Conservation (phyloP, 495 filamentous ascomycete genomes). For the Neurospora africana region DNA sequence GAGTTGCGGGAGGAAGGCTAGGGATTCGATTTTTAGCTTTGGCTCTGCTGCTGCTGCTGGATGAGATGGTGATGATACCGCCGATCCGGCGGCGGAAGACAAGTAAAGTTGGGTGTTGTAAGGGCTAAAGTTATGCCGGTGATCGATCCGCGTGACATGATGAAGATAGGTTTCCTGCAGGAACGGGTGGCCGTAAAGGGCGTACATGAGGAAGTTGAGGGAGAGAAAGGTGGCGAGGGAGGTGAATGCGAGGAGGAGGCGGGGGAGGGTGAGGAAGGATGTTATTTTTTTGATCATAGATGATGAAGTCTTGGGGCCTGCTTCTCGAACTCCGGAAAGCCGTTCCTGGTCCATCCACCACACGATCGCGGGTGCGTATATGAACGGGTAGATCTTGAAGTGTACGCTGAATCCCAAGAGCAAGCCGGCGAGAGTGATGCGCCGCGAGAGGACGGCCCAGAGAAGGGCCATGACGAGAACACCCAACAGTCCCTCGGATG, state of each 20-base stretch:
- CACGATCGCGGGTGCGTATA: conserved; percentile 77
- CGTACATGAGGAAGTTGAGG: conserved; percentile 71
- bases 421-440: conserved; percentile 55
- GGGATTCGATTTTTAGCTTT: conserved; percentile 49
- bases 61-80: conserved; percentile 1
- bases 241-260: conserved; percentile 50
- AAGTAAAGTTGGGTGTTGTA: conserved; percentile 91
- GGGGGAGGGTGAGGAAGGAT: conserved; percentile 49
- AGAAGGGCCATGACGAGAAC: conserved; percentile 71
- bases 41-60: not conserved
- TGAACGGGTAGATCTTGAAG: conserved; percentile 98
- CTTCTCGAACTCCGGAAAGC: conserved; percentile 4
- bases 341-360: conserved; percentile 69
- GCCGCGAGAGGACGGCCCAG: conserved; percentile 59
- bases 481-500: conserved; percentile 81
- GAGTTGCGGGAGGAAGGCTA: conserved; percentile 85
- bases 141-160: conserved; percentile 86
- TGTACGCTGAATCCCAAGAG: conserved; percentile 80
- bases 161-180: conserved; percentile 83
- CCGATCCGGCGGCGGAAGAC: conserved; percentile 53
- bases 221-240: conserved; percentile 60
- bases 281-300: conserved; percentile 16
- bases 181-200: conserved; percentile 61
- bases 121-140: conserved; percentile 95
- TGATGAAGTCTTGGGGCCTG: too few species aligned